Conservation (phyloP, 495 filamentous ascomycete species). For the Aspergillus heteromorphus region DNA sequence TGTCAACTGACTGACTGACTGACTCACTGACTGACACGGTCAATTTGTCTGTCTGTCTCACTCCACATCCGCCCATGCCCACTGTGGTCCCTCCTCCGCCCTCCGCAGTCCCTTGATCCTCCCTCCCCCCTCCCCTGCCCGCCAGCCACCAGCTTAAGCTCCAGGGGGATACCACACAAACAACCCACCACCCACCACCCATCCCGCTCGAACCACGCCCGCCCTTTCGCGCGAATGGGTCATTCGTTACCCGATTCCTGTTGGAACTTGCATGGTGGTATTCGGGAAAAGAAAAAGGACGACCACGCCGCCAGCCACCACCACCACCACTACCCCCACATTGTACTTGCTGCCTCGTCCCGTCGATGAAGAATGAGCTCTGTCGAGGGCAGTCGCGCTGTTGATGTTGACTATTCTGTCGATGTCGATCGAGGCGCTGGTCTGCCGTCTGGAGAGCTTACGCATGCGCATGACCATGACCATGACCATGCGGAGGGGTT, state of each 20-base stretch:
- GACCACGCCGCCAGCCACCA: too few relatives aligned
- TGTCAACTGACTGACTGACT: too few relatives aligned
- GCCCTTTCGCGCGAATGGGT: constrained; percentile 19
- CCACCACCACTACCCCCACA: too few relatives aligned
- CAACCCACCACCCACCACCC: too few relatives aligned
- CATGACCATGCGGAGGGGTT: too few relatives aligned
- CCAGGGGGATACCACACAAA: neutral
- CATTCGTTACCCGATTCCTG: constrained; percentile 3
- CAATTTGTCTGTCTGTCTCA: too few relatives aligned
- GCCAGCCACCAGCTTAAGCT: neutral
- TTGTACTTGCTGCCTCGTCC: neutral
- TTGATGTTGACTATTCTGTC: constrained; percentile 21
- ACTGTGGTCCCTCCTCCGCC: neutral
- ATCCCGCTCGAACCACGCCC: neutral
- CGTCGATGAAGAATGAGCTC: constrained; percentile 24
- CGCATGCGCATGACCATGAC: too few relatives aligned
- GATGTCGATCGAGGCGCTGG: too few relatives aligned
- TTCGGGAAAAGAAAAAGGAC: constrained; percentile 5
- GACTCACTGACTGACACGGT: too few relatives aligned
- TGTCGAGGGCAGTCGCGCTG: constrained; percentile 12
- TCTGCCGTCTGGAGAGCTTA: too few relatives aligned
- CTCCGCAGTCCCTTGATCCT: neutral
- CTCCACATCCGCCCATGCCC: neutral
- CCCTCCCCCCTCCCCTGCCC: neutral
- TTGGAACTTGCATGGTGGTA: constrained; percentile 14